Conservation (phyloP, 495 filamentous ascomycete species). For the Lophiotrema nucula region DNA sequence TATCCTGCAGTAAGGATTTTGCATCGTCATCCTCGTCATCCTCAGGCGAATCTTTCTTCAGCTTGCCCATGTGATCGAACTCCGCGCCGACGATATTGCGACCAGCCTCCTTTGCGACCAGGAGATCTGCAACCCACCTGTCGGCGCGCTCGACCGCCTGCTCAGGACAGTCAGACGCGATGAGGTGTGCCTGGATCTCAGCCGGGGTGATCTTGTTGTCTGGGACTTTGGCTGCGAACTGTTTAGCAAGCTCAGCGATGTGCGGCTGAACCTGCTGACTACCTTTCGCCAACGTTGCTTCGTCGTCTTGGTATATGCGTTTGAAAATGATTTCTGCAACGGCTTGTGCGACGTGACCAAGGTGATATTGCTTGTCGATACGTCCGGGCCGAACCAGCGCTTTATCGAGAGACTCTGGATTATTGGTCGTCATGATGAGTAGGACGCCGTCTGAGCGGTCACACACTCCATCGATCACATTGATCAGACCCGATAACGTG, state of each 20-base stretch:
- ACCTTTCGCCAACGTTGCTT: conserved; percentile 39
- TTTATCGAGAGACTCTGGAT: conserved; percentile 70
- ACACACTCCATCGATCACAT: conserved; percentile 78
- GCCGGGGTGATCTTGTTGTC: conserved; percentile 61
- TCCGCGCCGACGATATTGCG: conserved; percentile 23
- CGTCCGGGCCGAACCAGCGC: conserved; percentile 75
- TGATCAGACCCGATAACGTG: conserved; percentile 72
- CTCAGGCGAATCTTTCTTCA: too few species aligned
- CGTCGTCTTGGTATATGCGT: conserved; percentile 49
- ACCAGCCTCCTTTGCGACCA: conserved; percentile 38
- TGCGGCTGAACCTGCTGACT: conserved; percentile 41
- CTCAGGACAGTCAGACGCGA: conserved; percentile 45
- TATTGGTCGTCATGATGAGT: conserved; percentile 84
- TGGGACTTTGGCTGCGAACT: conserved; percentile 54
- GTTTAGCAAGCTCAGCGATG: conserved; percentile 47
- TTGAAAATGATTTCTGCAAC: conserved; percentile 52
- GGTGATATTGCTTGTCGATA: conserved; percentile 67
- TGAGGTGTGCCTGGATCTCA: conserved; percentile 64
- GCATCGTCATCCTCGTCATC: too few species aligned
- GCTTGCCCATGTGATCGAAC: background rate
- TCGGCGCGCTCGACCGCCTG: conserved; percentile 56
- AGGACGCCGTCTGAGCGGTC: conserved; percentile 73
- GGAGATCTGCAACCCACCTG: conserved; percentile 51
- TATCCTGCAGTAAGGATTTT: too few species aligned
- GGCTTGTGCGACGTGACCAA: conserved; percentile 52